Conservation (phyloP, 495 filamentous ascomycete species). For the Trichodelitschia bisporula region DNA sequence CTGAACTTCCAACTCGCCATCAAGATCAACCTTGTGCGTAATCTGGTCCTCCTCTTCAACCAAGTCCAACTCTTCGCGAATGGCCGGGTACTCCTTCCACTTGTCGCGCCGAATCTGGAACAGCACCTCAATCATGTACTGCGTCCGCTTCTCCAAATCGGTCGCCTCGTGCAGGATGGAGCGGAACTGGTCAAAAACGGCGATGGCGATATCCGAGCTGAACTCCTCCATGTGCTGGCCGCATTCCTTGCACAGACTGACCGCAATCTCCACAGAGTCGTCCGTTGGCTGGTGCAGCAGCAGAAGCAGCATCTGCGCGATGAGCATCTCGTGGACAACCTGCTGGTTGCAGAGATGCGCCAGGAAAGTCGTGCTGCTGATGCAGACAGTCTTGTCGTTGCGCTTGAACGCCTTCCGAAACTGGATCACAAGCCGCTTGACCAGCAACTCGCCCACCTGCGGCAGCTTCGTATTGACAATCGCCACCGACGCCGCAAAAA, state of each 20-base stretch:
- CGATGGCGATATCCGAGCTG: conserved; percentile 59
- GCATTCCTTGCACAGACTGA: conserved; percentile 71
- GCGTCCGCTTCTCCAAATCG: conserved; percentile 83
- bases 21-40: conserved; percentile 56
- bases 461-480: conserved; percentile 97
- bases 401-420: conserved; percentile 90
- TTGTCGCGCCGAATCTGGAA: conserved; percentile 92
- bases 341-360: conserved; percentile 89
- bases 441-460: conserved; percentile 71
- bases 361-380: conserved; percentile 77
- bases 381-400: conserved; percentile 88
- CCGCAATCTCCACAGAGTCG: conserved; percentile 94
- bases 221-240: conserved; percentile 89
- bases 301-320: conserved; percentile 71
- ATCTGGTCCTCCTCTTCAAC: conserved; percentile 97
- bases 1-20: conserved; percentile 51
- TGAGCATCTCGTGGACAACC: conserved; percentile 79
- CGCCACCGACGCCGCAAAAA: conserved; percentile 82
- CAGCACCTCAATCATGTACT: conserved; percentile 96
- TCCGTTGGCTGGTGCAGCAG: conserved; percentile 87
- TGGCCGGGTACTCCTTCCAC: conserved; percentile 78
- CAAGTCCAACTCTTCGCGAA: conserved; percentile 82
- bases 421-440: conserved; percentile 68
- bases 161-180: conserved; percentile 74
- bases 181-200: conserved; percentile 86